Conservation (phyloP, 306 rosid species). For the Crataegus laevigata region DNA sequence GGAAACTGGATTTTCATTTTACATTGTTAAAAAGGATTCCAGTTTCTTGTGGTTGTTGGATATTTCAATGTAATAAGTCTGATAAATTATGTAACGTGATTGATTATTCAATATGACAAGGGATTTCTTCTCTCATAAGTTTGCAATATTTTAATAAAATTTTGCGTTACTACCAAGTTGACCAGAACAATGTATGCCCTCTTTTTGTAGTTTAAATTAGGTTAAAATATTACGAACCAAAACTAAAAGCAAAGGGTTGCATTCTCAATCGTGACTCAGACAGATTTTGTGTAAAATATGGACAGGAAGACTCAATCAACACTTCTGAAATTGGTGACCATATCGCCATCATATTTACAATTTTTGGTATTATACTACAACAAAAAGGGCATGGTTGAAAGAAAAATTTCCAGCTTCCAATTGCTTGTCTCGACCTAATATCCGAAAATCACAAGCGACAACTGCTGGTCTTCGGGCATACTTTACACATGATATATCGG, state of each 20-base stretch:
- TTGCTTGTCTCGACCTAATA: constrained; percentile 36
- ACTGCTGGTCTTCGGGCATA: constrained; percentile 16
- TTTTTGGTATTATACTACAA: constrained; percentile 2
- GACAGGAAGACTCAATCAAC: background rate
- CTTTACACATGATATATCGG: constrained; percentile 55
- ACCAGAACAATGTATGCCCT: too few relatives aligned
- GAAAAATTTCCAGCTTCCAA: constrained; percentile 3
- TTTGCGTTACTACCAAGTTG: background rate
- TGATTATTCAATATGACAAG: background rate
- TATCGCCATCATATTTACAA: constrained; percentile 19
- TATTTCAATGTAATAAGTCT: background rate
- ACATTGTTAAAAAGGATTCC: background rate
- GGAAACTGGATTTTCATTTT: background rate
- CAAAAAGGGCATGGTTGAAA: constrained; percentile 7
- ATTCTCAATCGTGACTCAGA: background rate
- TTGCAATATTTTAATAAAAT: background rate
- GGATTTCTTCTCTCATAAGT: background rate
- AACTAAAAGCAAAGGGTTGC: background rate
- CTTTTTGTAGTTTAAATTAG: background rate
- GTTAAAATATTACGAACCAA: background rate
- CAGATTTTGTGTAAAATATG: background rate
- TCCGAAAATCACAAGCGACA: constrained; percentile 38
- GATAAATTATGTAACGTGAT: background rate
- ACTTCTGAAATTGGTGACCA: background rate
- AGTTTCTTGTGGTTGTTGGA: background rate